Evolutionary conservation across 2,329 filamentous ascomycete species (phyloP).

Genomic region (Botrytis galanthina): DNA sequence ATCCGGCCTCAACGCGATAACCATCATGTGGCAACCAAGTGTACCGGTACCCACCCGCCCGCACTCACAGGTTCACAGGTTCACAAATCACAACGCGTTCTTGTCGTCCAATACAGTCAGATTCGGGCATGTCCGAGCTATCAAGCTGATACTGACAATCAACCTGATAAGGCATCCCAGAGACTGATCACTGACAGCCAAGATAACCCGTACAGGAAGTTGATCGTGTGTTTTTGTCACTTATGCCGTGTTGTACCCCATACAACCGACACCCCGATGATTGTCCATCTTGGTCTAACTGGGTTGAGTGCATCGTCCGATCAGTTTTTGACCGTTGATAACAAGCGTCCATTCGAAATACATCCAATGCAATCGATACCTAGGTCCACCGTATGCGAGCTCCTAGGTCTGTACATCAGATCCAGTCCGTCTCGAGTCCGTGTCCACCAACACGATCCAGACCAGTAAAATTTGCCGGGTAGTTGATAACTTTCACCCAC

Average conservation of each 20-base stretch:
- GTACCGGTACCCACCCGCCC: background rate
- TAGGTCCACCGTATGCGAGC: too few relatives aligned
- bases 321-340: background rate
- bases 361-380: background rate
- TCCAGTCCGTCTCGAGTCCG: background rate
- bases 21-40: background rate
- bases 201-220: background rate
- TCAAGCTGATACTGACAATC: constrained; percentile 8
- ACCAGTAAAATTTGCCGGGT: background rate
- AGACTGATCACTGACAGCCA: background rate
- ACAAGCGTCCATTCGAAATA: background rate
- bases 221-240: background rate
- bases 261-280: background rate
- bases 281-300: background rate
- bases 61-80: background rate
- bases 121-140: constrained; percentile 1
- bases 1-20: background rate
- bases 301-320: background rate
- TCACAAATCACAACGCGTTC: background rate
- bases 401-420: background rate
- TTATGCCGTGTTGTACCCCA: background rate
- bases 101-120: background rate
- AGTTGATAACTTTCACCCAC: background rate
- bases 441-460: constrained; percentile 1
- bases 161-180: constrained; percentile 10